A percentile compares a stretch with the other conserved stretches of the same genome.
Evolutionary conservation across 495 filamentous ascomycete genomes (phyloP).

Genomic region (Pyrenula aspistea): DNA sequence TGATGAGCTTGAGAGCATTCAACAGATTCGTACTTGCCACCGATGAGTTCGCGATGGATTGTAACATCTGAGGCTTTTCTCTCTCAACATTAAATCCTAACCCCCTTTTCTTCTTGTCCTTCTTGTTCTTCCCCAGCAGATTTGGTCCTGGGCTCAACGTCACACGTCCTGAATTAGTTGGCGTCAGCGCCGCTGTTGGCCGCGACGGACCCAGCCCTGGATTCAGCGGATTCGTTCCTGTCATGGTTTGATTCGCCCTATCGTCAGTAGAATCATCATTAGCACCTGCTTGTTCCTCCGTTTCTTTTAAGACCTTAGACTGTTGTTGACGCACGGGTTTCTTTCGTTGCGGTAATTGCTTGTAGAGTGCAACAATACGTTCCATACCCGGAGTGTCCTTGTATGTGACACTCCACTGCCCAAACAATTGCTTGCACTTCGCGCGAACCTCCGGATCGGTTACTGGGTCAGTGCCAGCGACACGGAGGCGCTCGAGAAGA

Average conservation of each 20-base stretch:
- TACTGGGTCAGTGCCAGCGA: constrained; percentile 72
- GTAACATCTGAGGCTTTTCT: constrained; percentile 75
- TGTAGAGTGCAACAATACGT: constrained; percentile 67
- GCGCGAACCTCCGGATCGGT: constrained; percentile 76
- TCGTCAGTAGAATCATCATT: constrained; percentile 22
- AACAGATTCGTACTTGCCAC: constrained; percentile 83
- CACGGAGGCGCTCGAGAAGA: constrained; percentile 82
- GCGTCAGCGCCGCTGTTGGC: constrained; percentile 21
- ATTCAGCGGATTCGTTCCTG: constrained; percentile 11
- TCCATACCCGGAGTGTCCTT: constrained; percentile 72
- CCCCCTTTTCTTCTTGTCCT: constrained; percentile 26
- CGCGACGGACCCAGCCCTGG: neutral
- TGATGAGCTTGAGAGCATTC: constrained; percentile 83
- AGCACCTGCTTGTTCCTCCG: constrained; percentile 45
- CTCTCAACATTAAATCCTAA: constrained; percentile 64
- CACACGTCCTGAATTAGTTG: constrained; percentile 15
- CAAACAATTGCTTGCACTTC: constrained; percentile 77
- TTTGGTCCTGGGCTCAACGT: constrained; percentile 2
- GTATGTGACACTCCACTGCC: constrained; percentile 77
- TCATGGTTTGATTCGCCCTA: neutral
- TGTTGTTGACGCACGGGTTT: constrained; percentile 55
- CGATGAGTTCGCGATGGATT: constrained; percentile 69
- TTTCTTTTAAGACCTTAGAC: constrained; percentile 71
- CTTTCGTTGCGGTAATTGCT: constrained; percentile 58
- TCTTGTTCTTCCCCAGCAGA: constrained; percentile 9